Evolutionary conservation across 352 stramenopile species (phyloP), one percentile per base, ranked within the genome.

Genomic region (Pythium utonaiense): DNA sequence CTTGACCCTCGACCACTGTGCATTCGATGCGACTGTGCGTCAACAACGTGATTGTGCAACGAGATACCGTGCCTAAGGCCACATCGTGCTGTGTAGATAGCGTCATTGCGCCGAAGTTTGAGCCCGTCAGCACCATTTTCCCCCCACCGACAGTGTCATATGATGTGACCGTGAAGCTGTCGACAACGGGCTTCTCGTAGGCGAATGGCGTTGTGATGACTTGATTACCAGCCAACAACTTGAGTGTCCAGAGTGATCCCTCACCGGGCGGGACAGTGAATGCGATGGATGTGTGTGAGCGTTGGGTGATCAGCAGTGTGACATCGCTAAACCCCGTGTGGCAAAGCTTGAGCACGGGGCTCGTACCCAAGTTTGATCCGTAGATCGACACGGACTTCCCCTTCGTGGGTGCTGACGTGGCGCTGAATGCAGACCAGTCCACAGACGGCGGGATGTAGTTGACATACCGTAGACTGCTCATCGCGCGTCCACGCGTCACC

Each of bases 361-460:
- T 83, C 3, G 62, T 73, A 30, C 81, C 81, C 22, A 89, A 75
- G 55, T 91, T 84, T 0, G 64, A 71, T 36, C 78, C 78, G 31
- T 64, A 68, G 14, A 86, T 48, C 3, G 61, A 66, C 25, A 88
- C 58, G 0, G 38, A 54, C 52, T 83, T 87, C 24, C 80, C 80
- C 9, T 12, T 48, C 0, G 78, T 88, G n/a, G 75, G 52, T 0
- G 71, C 40, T 21, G 28, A 61, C 24, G 60, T 74, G 1, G 78
- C 71, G 49, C 49, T 61, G 44, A 66, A 75, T 14, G 52, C 52
- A 6, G 21, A 9, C 78, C 78, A 88, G 48, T 84, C 56, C 3
- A 81, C 64, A 6, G 8, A 64, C 4, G 78, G 78, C 16, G 69
- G 38, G 25, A 84, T 83, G 54, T 88, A 88, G 61, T 70, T 78